Base-by-base conservation (phyloP, 2,329 filamentous ascomycete species). In the Diaporthe vaccinii region DNA sequence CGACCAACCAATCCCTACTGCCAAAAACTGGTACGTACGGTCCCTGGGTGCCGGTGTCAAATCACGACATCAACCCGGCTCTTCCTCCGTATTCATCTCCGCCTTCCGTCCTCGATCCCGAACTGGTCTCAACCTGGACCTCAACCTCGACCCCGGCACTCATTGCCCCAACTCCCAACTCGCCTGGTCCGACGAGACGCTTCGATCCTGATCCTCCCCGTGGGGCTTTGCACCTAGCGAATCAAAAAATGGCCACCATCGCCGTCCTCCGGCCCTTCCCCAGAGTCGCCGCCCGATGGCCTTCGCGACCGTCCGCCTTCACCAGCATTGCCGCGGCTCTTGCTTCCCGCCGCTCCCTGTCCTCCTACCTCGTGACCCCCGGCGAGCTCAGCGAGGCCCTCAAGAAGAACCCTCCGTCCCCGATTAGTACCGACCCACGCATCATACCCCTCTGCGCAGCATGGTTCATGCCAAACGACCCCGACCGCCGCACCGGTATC, bases 381-480 rank as follows among this genome's bases (percentile, higher is more conserved):
- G 90, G 91, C 77, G 93, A 98, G 84, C 92, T 98, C 74, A 86
- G 93, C 81, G 91, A 93, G 78, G 96, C 95, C 70, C 89, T 99
- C 70, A 93, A 93, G 84, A 93, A 93, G 85, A 97, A 96, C 83
- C 90, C 95, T 4, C 90, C 93, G 17, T 94, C 93, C 72, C 91
- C 93, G 77, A 94, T 96, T 80, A 95, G 94, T 76, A 93, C 94
- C 58, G 92, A 95, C 17, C 94, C 96, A 1, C 92, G 94, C 78
- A 93, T 97, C 58, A 92, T 99, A 72, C 94, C 97, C 3, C 89
- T 99, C 57, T 98, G 96, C 84, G 97, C 96, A 62, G 91, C 95
- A 34, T 99, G 97, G 97, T 99, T 98, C 82, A 91, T 99, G 77
- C 97, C 97, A 77, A 98, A 98, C 84, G 96, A 98, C 79, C 78